Conservation (phyloP, 768 basidiomycete genomes). For the Strobilomyces dryophilus region DNA sequence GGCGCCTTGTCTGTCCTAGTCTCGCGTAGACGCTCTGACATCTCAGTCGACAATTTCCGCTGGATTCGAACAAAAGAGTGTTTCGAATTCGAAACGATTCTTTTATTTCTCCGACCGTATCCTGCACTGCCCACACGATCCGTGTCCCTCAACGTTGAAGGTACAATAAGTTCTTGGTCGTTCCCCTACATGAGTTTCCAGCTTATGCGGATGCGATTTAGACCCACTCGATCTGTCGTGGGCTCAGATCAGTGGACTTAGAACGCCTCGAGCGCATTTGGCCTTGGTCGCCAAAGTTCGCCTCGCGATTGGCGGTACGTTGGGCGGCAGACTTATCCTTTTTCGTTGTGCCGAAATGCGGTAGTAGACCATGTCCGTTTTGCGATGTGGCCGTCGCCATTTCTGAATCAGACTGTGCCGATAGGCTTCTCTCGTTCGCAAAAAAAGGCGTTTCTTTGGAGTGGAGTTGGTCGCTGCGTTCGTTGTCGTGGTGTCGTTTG, state of each 20-base stretch:
- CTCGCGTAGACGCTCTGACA: background rate
- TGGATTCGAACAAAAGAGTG: background rate
- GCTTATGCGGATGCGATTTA: background rate
- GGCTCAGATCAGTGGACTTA: background rate
- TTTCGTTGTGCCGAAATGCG: background rate
- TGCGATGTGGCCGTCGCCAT: background rate
- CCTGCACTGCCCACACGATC: background rate
- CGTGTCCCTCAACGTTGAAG: background rate
- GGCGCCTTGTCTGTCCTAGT: background rate
- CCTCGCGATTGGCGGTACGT: conserved; percentile 2
- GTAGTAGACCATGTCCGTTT: background rate
- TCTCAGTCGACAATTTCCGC: conserved; percentile 13
- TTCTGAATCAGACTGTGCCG: background rate
- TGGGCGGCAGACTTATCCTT: background rate
- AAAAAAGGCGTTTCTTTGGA: too few relatives aligned
- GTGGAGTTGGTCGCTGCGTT: background rate
- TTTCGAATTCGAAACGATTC: background rate
- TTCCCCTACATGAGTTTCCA: too few relatives aligned
- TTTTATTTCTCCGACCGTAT: conserved; percentile 5
- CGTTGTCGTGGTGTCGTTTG: background rate
- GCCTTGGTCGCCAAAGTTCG: background rate
- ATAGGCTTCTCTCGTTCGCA: too few relatives aligned
- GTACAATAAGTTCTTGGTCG: too few relatives aligned
- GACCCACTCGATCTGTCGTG: background rate
- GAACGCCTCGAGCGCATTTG: background rate